Base-by-base conservation (phyloP, 176 grass and related monocot genomes). In the Zea mays region DNA sequence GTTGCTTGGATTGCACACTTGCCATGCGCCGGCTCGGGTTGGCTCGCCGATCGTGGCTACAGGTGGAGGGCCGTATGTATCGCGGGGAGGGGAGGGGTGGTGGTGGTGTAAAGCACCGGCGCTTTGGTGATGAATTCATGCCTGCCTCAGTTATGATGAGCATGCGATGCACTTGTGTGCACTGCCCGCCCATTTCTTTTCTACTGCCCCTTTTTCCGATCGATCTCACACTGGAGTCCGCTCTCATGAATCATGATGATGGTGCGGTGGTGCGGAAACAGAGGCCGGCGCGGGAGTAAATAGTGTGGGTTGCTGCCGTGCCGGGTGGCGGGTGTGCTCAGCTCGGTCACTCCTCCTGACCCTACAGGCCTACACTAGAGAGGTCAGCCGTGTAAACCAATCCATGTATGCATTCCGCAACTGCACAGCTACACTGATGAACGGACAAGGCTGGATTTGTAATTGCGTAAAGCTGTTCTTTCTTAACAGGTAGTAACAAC, bases 171-270 rank as follows among this genome's bases (percentile, higher is more conserved):
- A 82, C 59, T 69, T 15, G 76, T n/a, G n/a, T 21, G 41, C 17
- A 2, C 68, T 75, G 66, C 51, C 73, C 27, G n/a, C 11, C 21
- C 44, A 27, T 69, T 86, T 60, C 45, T 12, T 35, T 78, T 19
- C 35, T 2, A 4, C 67, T 6, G 4, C 47, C 14, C 4, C 12
- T 4, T 49, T 4, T 51, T 8, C 5, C 67, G 42, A 48, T 61
- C 57, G 10, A 67, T 67, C 67, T 67, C 67, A 19, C 81, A n/a
- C n/a, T 84, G 43, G 45, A 70, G 81, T 62, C 62, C 39, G 40
- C n/a, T 75, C 9, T 15, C 85, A 72, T 78, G 69, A 75, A 69
- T 1, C 79, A 82, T 87, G 69, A 88, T 88, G 69, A 74, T 83
- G 54, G 44, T 44, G 75, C 52, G 57, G 62, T 37, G 7, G 45